A percentile compares a stretch with the other conserved stretches of the same genome.
These are phyloP conservation scores for Melastoma malabathricum DNA, from an alignment of 345 rosid species.

Conservation along the genomic window DNA sequence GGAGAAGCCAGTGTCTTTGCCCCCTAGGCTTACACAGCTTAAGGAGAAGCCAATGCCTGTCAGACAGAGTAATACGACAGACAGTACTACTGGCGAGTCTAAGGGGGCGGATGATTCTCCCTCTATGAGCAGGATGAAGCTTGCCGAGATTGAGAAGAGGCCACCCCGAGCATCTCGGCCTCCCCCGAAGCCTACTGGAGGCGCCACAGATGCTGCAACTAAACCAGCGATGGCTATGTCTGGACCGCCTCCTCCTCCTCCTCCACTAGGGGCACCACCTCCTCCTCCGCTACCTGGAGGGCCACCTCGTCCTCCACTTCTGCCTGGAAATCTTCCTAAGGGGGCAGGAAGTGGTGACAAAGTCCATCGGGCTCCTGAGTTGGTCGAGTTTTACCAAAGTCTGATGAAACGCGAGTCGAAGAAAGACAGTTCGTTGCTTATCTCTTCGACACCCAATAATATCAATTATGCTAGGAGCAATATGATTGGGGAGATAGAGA, in stretches of 20 bases:
- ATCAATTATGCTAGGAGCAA: conserved; percentile 69
- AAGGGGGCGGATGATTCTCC: conserved; percentile 42
- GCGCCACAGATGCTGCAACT: conserved; percentile 19
- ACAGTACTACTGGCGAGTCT: conserved; percentile 20
- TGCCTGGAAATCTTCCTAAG: conserved; percentile 75
- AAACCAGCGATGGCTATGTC: conserved; percentile 17
- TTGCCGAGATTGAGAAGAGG: conserved; percentile 70
- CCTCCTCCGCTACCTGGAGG: conserved; percentile 51
- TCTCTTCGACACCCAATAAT: conserved; percentile 47
- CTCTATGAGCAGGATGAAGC: conserved; percentile 49
- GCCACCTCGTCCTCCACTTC: conserved; percentile 71
- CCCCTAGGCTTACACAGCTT: conserved; percentile 61
- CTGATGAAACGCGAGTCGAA: conserved; percentile 95
- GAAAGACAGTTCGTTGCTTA: conserved; percentile 62
- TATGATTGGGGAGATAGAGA: conserved; percentile 94
- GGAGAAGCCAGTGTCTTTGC: conserved; percentile 28
- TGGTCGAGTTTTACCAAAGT: conserved; percentile 86
- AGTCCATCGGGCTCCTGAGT: conserved; percentile 89
- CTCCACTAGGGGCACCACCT: conserved; percentile 22
- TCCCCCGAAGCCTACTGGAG: conserved; percentile 61
- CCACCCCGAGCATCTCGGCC: conserved; percentile 73
- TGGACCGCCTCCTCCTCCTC: conserved; percentile 53
- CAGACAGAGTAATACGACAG: too few relatives aligned
- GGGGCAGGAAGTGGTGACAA: conserved; percentile 62
- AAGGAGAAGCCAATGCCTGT: conserved; percentile 41